These are phyloP conservation scores for Paulownia fortunei DNA, from an alignment of 257 asterid species.

Conservation along the genomic window DNA sequence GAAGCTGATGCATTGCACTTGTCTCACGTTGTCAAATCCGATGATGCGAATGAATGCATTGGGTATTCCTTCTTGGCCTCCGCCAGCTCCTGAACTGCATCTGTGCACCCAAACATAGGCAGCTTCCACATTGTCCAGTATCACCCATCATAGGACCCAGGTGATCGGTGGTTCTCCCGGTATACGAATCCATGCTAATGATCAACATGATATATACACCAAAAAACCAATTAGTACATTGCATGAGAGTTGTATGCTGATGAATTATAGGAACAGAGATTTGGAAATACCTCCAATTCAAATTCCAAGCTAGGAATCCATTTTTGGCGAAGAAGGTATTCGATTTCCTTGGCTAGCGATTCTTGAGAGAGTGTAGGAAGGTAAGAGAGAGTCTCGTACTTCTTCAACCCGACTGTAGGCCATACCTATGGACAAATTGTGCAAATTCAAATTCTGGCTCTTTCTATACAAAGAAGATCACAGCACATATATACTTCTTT, in stretches of 20 bases:
- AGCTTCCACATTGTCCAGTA: background rate
- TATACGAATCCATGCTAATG: background rate
- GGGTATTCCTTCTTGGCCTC: background rate
- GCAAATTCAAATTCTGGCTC: background rate
- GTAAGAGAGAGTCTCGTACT: background rate
- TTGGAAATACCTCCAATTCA: background rate
- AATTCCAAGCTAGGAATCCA: background rate
- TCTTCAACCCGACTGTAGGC: background rate
- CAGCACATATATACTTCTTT: too few relatives aligned
- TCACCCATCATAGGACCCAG: background rate
- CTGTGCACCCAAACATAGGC: background rate
- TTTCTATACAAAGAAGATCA: too few relatives aligned
- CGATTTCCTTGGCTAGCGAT: background rate
- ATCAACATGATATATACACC: background rate
- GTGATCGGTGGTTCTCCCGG: background rate
- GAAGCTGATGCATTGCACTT: background rate
- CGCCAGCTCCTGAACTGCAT: background rate
- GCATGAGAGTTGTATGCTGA: too few relatives aligned
- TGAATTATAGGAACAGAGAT: too few relatives aligned
- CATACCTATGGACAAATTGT: background rate
- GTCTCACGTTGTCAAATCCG: background rate
- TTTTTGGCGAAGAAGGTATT: background rate
- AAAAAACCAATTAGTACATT: too few relatives aligned
- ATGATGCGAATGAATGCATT: background rate
- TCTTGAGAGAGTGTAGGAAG: background rate